Conservation (phyloP, 805 yeast species). For the Pichia rugopelliculosa region DNA sequence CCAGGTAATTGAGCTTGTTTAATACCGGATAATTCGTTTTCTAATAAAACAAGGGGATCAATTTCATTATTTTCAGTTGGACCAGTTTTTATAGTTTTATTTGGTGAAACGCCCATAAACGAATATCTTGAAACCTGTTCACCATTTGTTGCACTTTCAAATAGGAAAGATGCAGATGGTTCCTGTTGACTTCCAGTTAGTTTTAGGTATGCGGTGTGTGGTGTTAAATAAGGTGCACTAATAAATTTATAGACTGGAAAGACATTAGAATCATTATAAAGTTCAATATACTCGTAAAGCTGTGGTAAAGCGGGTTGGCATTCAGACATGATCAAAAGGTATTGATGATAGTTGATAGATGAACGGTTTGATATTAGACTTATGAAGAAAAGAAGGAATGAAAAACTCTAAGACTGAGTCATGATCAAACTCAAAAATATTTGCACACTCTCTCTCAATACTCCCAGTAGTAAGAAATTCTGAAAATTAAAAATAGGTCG, state of each 20-base stretch:
- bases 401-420: background rate
- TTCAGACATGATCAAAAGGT: conserved; percentile 2
- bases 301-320: conserved; percentile 44
- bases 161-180: conserved; percentile 64
- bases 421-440: background rate
- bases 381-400: background rate
- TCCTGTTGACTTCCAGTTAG: conserved; percentile 54
- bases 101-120: conserved; percentile 82
- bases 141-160: conserved; percentile 86
- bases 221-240: conserved; percentile 73
- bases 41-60: conserved; percentile 75
- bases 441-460: too few relatives aligned
- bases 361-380: too few relatives aligned
- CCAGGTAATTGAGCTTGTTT: conserved; percentile 76
- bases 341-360: too few relatives aligned
- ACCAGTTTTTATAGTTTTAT: conserved; percentile 78
- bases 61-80: conserved; percentile 53
- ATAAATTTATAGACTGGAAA: conserved; percentile 76
- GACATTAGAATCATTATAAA: conserved; percentile 43
- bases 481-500: conserved; percentile 38
- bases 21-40: conserved; percentile 58
- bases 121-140: conserved; percentile 87
- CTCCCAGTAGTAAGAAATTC: background rate
- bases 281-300: conserved; percentile 34
- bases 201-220: conserved; percentile 84